Evolutionary conservation across 2,329 filamentous ascomycete genomes (phyloP).

Genomic region (Hypoxylon sp.): DNA sequence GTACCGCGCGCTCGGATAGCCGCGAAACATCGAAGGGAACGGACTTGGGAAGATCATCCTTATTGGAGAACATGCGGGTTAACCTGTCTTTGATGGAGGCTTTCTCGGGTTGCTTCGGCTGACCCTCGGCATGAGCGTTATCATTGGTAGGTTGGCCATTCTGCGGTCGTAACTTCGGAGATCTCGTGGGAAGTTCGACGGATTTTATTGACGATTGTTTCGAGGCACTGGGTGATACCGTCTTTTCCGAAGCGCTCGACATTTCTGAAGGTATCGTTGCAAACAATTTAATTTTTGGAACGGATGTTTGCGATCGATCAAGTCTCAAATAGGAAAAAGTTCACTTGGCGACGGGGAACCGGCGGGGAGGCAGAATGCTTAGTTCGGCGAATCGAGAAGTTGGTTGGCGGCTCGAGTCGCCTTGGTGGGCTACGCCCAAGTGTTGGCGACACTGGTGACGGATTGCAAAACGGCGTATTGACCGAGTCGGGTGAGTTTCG

Average conservation of each 20-base stretch:
- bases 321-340: conserved; percentile 44
- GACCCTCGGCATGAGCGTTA: conserved; percentile 52
- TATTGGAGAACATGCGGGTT: conserved; percentile 75
- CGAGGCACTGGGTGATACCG: conserved; percentile 52
- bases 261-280: conserved; percentile 47
- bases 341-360: conserved; percentile 49
- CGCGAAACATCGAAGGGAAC: conserved; percentile 56
- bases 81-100: conserved; percentile 74
- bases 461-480: conserved; percentile 52
- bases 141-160: conserved; percentile 54
- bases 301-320: conserved; percentile 36
- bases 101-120: conserved; percentile 65
- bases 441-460: conserved; percentile 50
- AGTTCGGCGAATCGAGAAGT: conserved; percentile 42
- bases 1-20: conserved; percentile 48
- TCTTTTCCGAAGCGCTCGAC: conserved; percentile 55
- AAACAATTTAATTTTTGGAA: conserved; percentile 21
- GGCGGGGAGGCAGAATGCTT: conserved; percentile 38
- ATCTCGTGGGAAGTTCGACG: conserved; percentile 51
- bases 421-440: conserved; percentile 55
- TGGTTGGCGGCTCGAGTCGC: conserved; percentile 53
- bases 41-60: conserved; percentile 62
- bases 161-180: conserved; percentile 52
- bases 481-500: conserved; percentile 23
- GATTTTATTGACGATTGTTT: conserved; percentile 55